Evolutionary conservation across 140 eudicot species (phyloP), one percentile per base, ranked within the genome.

Genomic region (Senecio squalidus): DNA sequence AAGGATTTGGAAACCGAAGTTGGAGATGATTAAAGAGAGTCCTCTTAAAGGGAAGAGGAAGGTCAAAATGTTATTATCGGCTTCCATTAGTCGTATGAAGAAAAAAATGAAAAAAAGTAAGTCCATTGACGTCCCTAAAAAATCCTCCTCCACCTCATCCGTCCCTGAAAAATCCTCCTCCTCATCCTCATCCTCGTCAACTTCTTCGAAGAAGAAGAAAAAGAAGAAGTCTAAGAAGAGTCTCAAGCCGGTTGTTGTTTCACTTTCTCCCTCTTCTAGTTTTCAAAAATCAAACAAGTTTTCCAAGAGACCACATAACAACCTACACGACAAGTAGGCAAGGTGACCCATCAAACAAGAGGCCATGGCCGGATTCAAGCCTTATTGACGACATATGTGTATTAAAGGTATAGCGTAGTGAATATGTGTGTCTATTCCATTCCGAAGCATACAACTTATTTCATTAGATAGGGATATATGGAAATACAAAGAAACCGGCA

Each of bases 1-100:
- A 16, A 52, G 77, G 53, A 49, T 51, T 0, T 82, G 89, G 89
- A 82, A 78, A 54, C 89, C 89, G 1, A 82, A 82, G 79, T 82
- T 82, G 8, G 89, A 78, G 52, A 82, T 73, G 66, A 78, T 78
- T 34, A 62, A 14, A 56, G 83, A 78, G 70, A 50, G 40, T 15
- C 58, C 69, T 16, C 68, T 36, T 9, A 44, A 43, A 53, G 70
- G 70, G 9, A 71, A 62, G 41, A 62, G 70, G 65, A 71, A 71
- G 58, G 76, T 71, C 20, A 71, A 71, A 14, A 62, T 71, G 76
- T 43, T 62, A 44, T 31, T 71, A 1, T 62, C 76, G 0, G 64
- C 76, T 0, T 71, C 76, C 52, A 41, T 71, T 18, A 71, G 2
- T 62, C 70, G 76, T 6, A 54, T 71, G 52, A 71, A 71, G 76